Evolutionary conservation across 306 rosid species (phyloP).

Genomic region (Acacia confusa): DNA sequence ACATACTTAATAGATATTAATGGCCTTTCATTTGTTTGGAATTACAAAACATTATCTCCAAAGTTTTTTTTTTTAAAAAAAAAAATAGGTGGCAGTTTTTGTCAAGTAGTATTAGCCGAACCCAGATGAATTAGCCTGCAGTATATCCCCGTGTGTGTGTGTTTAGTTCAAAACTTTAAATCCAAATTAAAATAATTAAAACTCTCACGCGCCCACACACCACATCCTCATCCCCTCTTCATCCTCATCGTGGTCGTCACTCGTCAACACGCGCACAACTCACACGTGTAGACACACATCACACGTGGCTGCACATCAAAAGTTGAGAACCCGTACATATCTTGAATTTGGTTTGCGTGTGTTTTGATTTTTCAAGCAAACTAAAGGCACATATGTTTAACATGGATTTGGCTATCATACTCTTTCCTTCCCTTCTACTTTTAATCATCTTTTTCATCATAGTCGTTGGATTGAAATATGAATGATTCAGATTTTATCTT

Average conservation of each 20-base stretch:
- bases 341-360: not conserved
- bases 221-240: not conserved
- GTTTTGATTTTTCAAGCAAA: not conserved
- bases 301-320: not conserved
- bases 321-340: not conserved
- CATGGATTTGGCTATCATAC: too few species aligned
- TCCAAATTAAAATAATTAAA: not conserved
- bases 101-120: not conserved
- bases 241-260: not conserved
- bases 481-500: too few species aligned
- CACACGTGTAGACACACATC: not conserved
- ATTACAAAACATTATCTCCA: not conserved
- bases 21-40: not conserved
- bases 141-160: not conserved
- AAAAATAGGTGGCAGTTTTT: not conserved
- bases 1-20: not conserved
- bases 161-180: not conserved
- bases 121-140: not conserved
- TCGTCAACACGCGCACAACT: not conserved
- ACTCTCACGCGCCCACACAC: not conserved
- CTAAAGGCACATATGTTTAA: not conserved
- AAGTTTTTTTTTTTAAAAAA: not conserved
- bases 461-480: too few species aligned
- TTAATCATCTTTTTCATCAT: too few species aligned
- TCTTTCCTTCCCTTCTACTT: too few species aligned